phyloP scores from a whole-genome alignment of 1,284 basidiomycete genomes.

The Exobasidium rhododendri region DNA sequence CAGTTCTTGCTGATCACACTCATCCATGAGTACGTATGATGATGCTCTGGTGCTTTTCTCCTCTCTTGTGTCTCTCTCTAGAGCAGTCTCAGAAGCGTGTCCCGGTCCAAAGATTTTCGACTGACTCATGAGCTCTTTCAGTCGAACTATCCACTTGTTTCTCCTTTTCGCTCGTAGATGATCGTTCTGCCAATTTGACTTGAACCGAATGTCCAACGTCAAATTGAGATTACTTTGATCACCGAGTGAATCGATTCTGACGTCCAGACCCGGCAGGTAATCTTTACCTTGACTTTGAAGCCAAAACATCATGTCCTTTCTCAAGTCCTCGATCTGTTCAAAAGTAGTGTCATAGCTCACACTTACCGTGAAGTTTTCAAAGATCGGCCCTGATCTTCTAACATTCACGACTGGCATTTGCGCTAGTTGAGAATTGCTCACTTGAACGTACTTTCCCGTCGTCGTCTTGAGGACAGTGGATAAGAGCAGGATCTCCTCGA shows the following conservation, averaged over 20 bases:
- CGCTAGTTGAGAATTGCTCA: slow-evolving; percentile 29
- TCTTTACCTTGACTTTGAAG: slow-evolving; percentile 60
- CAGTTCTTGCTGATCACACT: neutral
- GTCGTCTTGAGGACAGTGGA: slow-evolving; percentile 60
- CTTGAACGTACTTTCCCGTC: slow-evolving; percentile 28
- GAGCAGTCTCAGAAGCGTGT: neutral
- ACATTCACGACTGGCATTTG: slow-evolving; percentile 65
- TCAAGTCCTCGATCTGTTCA: slow-evolving; percentile 74
- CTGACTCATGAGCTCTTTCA: slow-evolving; percentile 66
- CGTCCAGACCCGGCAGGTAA: slow-evolving; percentile 51
- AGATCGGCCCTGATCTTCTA: slow-evolving; percentile 68
- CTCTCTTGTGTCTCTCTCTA: neutral
- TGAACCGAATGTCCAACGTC: slow-evolving; percentile 81
- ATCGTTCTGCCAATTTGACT: slow-evolving; percentile 74
- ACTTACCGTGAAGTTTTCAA: slow-evolving; percentile 75
- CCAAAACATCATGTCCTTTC: slow-evolving; percentile 77
- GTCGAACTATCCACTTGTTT: slow-evolving; percentile 85
- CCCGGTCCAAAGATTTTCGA: neutral
- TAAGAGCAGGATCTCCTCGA: slow-evolving; percentile 59
- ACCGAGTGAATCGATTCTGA: slow-evolving; percentile 66
- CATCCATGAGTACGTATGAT: neutral
- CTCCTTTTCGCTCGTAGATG: slow-evolving; percentile 71
- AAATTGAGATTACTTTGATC: slow-evolving; percentile 76
- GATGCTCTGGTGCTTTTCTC: neutral
- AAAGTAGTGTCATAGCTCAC: slow-evolving; percentile 76